phyloP scores from a whole-genome alignment of 169 alveolate species.

The Cryptosporidium viatorum region DNA sequence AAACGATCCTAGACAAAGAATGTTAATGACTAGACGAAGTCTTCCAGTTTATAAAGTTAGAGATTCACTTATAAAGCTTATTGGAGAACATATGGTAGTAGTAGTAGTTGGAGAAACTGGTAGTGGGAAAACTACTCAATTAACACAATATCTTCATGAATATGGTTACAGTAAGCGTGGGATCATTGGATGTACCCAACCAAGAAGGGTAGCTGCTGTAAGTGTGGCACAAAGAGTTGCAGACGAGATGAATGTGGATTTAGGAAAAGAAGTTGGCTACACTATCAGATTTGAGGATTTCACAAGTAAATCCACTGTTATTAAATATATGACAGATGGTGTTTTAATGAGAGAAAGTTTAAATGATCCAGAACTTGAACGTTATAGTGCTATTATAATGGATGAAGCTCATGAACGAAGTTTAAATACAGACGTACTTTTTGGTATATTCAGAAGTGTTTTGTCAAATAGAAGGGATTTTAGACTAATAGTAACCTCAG shows the following conservation, averaged over 20 bases:
- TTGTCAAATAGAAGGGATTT: conserved; percentile 95
- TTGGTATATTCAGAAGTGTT: conserved; percentile 97
- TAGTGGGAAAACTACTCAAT: conserved; percentile 98
- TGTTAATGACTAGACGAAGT: conserved; percentile 73
- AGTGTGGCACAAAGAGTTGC: conserved; percentile 99
- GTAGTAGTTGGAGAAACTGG: conserved; percentile 99
- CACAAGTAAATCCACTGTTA: conserved; percentile 93
- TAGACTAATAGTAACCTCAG: conserved; percentile 98
- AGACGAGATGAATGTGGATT: conserved; percentile 95
- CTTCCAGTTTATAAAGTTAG: conserved; percentile 87
- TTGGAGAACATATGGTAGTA: conserved; percentile 93
- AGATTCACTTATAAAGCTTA: conserved; percentile 75
- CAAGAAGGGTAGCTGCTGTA: conserved; percentile 99
- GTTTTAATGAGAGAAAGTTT: conserved; percentile 98
- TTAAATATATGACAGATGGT: conserved; percentile 99
- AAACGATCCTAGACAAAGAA: neutral
- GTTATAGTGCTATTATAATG: conserved; percentile 97
- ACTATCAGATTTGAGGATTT: conserved; percentile 99
- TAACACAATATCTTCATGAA: conserved; percentile 96
- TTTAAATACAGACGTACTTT: conserved; percentile 98
- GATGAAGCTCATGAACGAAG: conserved; percentile 99
- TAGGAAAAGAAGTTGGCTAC: conserved; percentile 98
- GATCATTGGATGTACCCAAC: conserved; percentile 99
- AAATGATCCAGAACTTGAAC: conserved; percentile 97
- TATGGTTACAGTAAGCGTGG: conserved; percentile 91